A percentile compares a stretch with the other conserved stretches of the same genome.
phyloP scores from a whole-genome alignment of 805 yeast genomes.

The Wickerhamiella parazyma region DNA sequence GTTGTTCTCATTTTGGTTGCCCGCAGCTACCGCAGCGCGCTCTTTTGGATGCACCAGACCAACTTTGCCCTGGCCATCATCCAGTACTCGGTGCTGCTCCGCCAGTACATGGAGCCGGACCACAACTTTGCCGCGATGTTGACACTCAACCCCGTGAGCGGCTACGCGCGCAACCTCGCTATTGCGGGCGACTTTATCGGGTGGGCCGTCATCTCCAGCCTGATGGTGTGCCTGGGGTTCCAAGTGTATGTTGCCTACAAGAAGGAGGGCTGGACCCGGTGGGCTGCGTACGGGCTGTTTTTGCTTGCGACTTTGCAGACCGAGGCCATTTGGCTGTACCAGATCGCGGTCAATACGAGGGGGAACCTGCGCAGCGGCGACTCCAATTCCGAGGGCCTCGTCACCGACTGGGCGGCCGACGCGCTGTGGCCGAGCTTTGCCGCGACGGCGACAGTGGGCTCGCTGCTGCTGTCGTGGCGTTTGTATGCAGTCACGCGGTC shows the following conservation, averaged over 20 bases:
- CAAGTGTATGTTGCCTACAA: slow-evolving; percentile 60
- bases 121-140: slow-evolving; percentile 3
- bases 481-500: slow-evolving; percentile 54
- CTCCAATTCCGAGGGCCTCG: slow-evolving; percentile 37
- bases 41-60: slow-evolving; percentile 58
- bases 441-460: slow-evolving; percentile 49
- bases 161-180: slow-evolving; percentile 33
- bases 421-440: slow-evolving; percentile 44
- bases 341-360: slow-evolving; percentile 14
- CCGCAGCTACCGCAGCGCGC: slow-evolving; percentile 45
- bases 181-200: slow-evolving; percentile 51
- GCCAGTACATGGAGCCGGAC: slow-evolving; percentile 7
- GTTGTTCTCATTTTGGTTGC: slow-evolving; percentile 34
- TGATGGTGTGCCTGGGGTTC: slow-evolving; percentile 53
- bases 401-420: slow-evolving; percentile 20
- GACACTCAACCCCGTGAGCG: slow-evolving; percentile 26
- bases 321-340: slow-evolving; percentile 44
- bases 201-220: slow-evolving; percentile 41
- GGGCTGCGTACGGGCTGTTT: slow-evolving; percentile 29
- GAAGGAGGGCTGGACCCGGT: slow-evolving; percentile 20
- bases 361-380: not conserved
- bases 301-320: slow-evolving; percentile 43
- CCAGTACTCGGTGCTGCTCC: slow-evolving; percentile 34
- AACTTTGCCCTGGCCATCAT: slow-evolving; percentile 40
- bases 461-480: slow-evolving; percentile 49